phyloP scores from a whole-genome alignment of 2,329 filamentous ascomycete species.

The Celoporthe dispersa region DNA sequence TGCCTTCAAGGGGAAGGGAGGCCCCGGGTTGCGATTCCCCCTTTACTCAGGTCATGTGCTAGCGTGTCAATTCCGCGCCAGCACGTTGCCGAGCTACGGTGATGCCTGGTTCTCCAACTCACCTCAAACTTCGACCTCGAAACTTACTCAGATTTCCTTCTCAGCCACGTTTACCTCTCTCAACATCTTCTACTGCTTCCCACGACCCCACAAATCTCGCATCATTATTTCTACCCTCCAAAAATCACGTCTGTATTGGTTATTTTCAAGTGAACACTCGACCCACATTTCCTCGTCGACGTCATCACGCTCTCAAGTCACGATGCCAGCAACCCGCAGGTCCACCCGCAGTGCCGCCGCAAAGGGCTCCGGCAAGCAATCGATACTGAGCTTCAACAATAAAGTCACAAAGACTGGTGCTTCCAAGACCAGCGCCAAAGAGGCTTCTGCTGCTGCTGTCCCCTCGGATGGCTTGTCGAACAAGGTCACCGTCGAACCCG shows the following conservation, averaged over 20 bases:
- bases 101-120: neutral
- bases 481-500: conserved; percentile 34
- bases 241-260: neutral
- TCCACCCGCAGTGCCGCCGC: conserved; percentile 47
- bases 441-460: conserved; percentile 37
- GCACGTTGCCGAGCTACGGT: conserved; percentile 15
- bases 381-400: conserved; percentile 62
- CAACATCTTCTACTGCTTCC: neutral
- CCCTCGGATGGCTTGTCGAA: conserved; percentile 22
- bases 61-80: conserved; percentile 14
- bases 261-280: neutral
- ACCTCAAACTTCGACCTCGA: neutral
- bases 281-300: conserved; percentile 24
- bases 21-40: neutral
- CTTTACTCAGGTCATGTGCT: conserved; percentile 12
- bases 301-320: conserved; percentile 32
- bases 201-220: neutral
- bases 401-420: conserved; percentile 59
- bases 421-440: conserved; percentile 47
- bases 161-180: neutral
- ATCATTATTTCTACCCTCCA: neutral
- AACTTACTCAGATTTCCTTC: neutral
- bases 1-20: neutral
- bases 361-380: conserved; percentile 50
- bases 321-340: conserved; percentile 56